Evolutionary conservation across 257 asterid genomes (phyloP), one percentile per base, ranked within the genome.

Genomic region (Ilex asprella): DNA sequence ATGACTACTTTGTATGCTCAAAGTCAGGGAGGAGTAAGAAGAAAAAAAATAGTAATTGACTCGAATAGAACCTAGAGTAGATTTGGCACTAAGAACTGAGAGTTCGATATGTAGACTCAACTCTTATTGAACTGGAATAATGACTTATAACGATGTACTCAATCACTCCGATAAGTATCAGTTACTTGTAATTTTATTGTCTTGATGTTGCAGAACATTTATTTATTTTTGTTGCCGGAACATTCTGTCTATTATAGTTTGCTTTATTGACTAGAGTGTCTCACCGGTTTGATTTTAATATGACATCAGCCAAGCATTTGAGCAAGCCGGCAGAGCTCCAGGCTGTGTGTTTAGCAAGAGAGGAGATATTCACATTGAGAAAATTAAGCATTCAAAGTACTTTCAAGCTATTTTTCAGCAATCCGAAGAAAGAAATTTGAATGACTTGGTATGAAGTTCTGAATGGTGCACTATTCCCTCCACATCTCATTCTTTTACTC

Each of bases 271-370:
- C 13, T 12, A 11, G 13, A 10, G n/a, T 10, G 6, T 46, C 52
- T 46, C n/a, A 46, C n/a, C 52, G 3, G 15, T 53, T 65, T 63
- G 69, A 47, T 35, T 54, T 41, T 61, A 63, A 32, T 61, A 47
- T 56, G 54, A 63, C 75, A 62, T 64, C 77, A 89, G 97, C 71
- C 96, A 77, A 77, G 96, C 96, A 63, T 89, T 93, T 73, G 88
- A 83, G 13, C 97, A 80, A 77, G 97, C 99, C 63, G 97, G 97
- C 64, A 82, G 69, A 75, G 85, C 74, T 61, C 86, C 80, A 30
- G 80, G 87, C 68, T 66, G 75, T 71, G 67, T 82, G 65, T 93
- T 93, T 71, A 73, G 73, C 76, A 79, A 86, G 84, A 81, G 70
- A 67, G 82, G 71, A 75, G 83, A 59, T 62, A 66, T 81, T 57